Evolutionary conservation across 192 early-diverging fungal genomes (phyloP), one percentile per base, ranked within the genome.

Genomic region (Coemansia javaensis): DNA sequence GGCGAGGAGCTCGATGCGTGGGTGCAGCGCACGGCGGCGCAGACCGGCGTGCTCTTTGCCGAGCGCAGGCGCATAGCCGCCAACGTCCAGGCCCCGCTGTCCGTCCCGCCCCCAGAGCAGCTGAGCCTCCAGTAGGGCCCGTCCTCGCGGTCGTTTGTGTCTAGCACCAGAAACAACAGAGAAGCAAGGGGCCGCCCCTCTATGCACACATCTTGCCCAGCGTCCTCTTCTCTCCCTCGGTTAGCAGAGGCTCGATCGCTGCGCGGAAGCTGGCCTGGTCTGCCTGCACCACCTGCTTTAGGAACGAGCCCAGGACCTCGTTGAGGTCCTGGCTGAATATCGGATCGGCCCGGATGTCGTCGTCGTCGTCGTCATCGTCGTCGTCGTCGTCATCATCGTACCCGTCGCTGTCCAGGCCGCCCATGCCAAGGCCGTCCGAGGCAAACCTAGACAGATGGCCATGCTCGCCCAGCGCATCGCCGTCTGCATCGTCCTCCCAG

Each of bases 401-500:
- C n/a, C n/a, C n/a, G n/a, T n/a, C n/a, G n/a, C n/a, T n/a, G n/a
- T n/a, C n/a, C n/a, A n/a, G n/a, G n/a, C n/a, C n/a, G n/a, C 11
- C 2, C 39, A 54, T 25, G 37, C 53, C 34, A 18, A 25, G 15
- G 6, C 45, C 50, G 8, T 32, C 32, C 11, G 47, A 47, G n/a
- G 53, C 44, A 24, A 74, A 27, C 10, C 47, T 50, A n/a, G 59
- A 54, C 20, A 54, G 43, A 34, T 55, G 63, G 20, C 63, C 49
- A 25, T 51, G 22, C 2, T 27, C 55, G 13, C 32, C 44, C 14
- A 59, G 20, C 16, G 40, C n/a, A 22, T 60, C 56, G 18, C 28
- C 47, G 14, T 64, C 60, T 22, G 51, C 50, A 16, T 84, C 77
- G 12, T 83, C 57, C 52, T 90, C 84, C 44, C 79, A 77, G 58